Percentiles rank a stretch among this genome's conserved stretches.
Conservation (phyloP, 345 rosid species). For the Xanthoceras sorbifolium region DNA sequence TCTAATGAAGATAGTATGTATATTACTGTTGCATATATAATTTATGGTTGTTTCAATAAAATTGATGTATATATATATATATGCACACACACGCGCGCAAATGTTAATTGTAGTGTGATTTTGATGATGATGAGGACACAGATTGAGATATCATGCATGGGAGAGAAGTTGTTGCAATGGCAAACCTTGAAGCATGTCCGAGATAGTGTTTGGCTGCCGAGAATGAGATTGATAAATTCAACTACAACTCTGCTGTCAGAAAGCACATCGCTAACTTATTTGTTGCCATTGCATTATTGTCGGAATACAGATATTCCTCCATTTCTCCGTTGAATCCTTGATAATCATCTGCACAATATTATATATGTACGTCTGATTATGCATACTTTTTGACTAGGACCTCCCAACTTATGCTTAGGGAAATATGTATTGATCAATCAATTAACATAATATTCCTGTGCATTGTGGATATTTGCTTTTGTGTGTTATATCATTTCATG, state of each 20-base stretch:
- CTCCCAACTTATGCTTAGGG: too few species aligned
- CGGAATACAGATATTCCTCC: too few species aligned
- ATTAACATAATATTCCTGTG: too few species aligned
- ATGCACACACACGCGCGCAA: too few species aligned
- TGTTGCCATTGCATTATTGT: slow-evolving; percentile 27
- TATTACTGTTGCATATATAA: not conserved
- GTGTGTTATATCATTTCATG: too few species aligned
- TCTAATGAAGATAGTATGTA: too few species aligned
- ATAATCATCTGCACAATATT: too few species aligned
- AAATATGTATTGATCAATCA: too few species aligned
- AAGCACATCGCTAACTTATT: slow-evolving; percentile 10
- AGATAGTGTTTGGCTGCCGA: slow-evolving; percentile 39
- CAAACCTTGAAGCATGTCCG: slow-evolving; percentile 39
- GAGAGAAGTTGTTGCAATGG: slow-evolving; percentile 27
- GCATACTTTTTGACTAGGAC: too few species aligned
- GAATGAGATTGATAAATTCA: slow-evolving; percentile 22
- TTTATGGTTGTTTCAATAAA: not conserved
- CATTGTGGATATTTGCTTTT: too few species aligned
- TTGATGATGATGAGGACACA: slow-evolving; percentile 15
- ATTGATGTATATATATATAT: not conserved
- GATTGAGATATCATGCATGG: slow-evolving; percentile 41
- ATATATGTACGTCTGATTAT: too few species aligned
- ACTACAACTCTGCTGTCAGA: not conserved
- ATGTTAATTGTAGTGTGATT: not conserved
- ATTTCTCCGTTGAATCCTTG: too few species aligned